phyloP scores from a whole-genome alignment of 1,139 yeast species.

The Saccharomyces hybrid region DNA sequence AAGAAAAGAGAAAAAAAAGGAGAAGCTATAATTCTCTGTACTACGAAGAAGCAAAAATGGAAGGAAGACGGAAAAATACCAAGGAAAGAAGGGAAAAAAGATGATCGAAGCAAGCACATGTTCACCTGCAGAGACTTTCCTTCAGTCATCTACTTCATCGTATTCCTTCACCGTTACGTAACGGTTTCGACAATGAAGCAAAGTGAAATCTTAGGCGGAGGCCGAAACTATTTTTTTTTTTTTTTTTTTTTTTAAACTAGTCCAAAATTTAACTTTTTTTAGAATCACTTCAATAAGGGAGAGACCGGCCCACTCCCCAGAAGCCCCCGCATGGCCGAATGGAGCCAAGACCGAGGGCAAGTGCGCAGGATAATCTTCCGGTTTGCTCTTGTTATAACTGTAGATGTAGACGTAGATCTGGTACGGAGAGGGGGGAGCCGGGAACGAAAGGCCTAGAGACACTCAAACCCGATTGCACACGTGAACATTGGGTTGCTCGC shows the following conservation, averaged over 20 bases:
- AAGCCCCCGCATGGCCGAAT: not conserved
- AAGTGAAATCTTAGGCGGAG: not conserved
- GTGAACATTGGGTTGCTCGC: not conserved
- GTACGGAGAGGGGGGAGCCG: not conserved
- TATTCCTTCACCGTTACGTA: not conserved
- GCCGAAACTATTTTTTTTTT: not conserved
- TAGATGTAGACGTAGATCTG: not conserved
- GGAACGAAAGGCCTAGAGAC: not conserved
- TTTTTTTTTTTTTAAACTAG: too few species aligned
- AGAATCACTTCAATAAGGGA: not conserved
- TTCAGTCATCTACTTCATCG: not conserved
- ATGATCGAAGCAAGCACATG: not conserved
- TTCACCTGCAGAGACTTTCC: not conserved
- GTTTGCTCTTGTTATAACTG: not conserved
- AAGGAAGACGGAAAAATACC: not conserved
- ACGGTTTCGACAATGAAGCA: not conserved
- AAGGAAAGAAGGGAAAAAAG: too few species aligned
- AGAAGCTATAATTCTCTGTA: not conserved
- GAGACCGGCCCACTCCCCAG: not conserved
- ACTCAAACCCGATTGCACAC: not conserved
- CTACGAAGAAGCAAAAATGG: not conserved
- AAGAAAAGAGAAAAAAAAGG: constrained; percentile 2
- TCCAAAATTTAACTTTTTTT: not conserved
- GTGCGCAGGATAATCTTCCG: not conserved
- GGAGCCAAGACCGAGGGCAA: not conserved